phyloP scores from a whole-genome alignment of 1,284 basidiomycete species.

The Cerrena zonata region DNA sequence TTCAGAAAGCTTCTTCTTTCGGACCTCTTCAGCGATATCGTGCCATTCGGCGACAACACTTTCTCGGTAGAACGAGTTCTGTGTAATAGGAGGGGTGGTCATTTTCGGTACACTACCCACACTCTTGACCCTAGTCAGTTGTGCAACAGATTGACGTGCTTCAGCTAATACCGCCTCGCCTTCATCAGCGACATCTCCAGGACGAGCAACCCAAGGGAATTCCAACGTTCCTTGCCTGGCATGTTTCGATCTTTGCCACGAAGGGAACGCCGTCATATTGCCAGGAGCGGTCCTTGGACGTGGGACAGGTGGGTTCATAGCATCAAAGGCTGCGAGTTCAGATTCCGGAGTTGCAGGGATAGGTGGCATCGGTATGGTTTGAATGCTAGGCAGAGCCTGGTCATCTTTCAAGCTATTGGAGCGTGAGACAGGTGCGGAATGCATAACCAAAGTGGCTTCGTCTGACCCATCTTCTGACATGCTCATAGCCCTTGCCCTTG shows the following conservation, averaged over 20 bases:
- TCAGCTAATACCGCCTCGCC: slow-evolving; percentile 6
- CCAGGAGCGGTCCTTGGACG: not conserved
- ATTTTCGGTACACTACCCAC: slow-evolving; percentile 36
- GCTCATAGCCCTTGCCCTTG: not conserved
- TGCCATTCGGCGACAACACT: slow-evolving; percentile 17
- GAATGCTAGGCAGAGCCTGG: not conserved
- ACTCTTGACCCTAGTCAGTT: slow-evolving; percentile 35
- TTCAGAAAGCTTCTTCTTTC: not conserved
- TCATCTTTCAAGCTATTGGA: not conserved
- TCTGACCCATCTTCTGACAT: not conserved
- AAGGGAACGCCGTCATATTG: not conserved
- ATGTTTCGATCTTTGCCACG: not conserved
- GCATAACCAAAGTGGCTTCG: not conserved
- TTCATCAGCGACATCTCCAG: slow-evolving; percentile 1
- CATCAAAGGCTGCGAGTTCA: not conserved
- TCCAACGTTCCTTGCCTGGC: not conserved
- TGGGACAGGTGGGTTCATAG: not conserved
- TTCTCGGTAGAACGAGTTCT: slow-evolving; percentile 11
- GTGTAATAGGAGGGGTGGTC: slow-evolving; percentile 28
- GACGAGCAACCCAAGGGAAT: slow-evolving; percentile 9
- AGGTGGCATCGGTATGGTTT: not conserved
- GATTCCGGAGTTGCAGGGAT: not conserved
- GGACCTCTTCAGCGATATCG: slow-evolving; percentile 1
- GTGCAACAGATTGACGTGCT: slow-evolving; percentile 3
- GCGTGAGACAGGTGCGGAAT: not conserved